phyloP scores from a whole-genome alignment of 2,329 filamentous ascomycete genomes.

The Xylaria sp. region DNA sequence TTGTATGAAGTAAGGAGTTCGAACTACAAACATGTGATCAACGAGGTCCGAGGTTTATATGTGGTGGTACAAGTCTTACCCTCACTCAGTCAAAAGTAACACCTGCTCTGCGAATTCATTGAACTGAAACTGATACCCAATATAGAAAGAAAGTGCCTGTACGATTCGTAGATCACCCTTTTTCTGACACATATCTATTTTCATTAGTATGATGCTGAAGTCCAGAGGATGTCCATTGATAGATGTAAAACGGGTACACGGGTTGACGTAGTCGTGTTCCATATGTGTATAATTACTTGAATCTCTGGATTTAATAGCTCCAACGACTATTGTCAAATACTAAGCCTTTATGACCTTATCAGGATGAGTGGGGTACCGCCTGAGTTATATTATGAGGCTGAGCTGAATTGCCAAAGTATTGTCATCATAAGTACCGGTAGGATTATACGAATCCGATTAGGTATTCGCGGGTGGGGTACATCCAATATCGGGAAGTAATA shows the following conservation, averaged over 20 bases:
- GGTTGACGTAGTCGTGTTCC: background rate
- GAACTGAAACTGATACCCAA: background rate
- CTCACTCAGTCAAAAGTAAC: background rate
- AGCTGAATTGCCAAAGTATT: background rate
- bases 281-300: background rate
- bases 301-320: background rate
- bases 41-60: background rate
- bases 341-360: background rate
- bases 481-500: background rate
- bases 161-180: background rate
- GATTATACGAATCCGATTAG: constrained; percentile 7
- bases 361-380: background rate
- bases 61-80: background rate
- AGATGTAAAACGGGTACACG: background rate
- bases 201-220: background rate
- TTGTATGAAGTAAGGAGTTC: background rate
- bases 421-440: background rate
- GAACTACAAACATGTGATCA: background rate
- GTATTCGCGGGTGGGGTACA: background rate
- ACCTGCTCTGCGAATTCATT: background rate
- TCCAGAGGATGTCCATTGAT: background rate
- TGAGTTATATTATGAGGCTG: background rate
- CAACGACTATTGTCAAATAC: background rate
- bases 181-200: background rate
- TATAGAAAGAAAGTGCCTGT: background rate